These are phyloP conservation scores for Jimgerdemannia lactiflua DNA, from an alignment of 192 early-diverging fungal species.

Conservation along the genomic window DNA sequence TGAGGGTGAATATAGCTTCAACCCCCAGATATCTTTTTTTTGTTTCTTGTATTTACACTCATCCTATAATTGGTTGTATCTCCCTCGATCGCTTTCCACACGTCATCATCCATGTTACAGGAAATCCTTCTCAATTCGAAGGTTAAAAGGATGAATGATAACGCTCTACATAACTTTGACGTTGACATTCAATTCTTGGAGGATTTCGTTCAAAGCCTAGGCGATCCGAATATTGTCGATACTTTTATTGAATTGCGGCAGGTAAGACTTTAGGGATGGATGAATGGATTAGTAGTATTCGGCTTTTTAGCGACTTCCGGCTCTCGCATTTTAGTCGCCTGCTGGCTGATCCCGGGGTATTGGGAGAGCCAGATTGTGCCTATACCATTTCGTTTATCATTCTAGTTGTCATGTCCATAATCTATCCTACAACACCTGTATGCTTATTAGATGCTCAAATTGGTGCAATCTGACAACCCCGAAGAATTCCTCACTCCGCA, in stretches of 20 bases:
- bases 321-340: not conserved
- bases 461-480: slow-evolving; percentile 65
- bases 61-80: no score
- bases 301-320: not conserved
- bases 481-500: slow-evolving; percentile 73
- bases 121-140: slow-evolving; percentile 54
- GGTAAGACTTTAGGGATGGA: slow-evolving; percentile 32
- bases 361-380: not conserved
- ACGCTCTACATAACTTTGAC: slow-evolving; percentile 60
- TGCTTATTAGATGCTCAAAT: slow-evolving; percentile 51
- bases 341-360: not conserved
- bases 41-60: not conserved
- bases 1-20: slow-evolving; percentile 47
- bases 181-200: slow-evolving; percentile 73
- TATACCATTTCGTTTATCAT: not conserved
- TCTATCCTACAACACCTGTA: not conserved
- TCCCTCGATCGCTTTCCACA: no score
- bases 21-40: not conserved
- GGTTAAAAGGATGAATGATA: slow-evolving; percentile 55
- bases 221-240: slow-evolving; percentile 61
- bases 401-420: no score
- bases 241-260: slow-evolving; percentile 72
- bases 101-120: slow-evolving; percentile 20
- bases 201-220: slow-evolving; percentile 62
- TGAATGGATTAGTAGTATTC: no score